Evolutionary conservation across 2,329 filamentous ascomycete genomes (phyloP).

Genomic region (Pseudofabraea citricarpa): DNA sequence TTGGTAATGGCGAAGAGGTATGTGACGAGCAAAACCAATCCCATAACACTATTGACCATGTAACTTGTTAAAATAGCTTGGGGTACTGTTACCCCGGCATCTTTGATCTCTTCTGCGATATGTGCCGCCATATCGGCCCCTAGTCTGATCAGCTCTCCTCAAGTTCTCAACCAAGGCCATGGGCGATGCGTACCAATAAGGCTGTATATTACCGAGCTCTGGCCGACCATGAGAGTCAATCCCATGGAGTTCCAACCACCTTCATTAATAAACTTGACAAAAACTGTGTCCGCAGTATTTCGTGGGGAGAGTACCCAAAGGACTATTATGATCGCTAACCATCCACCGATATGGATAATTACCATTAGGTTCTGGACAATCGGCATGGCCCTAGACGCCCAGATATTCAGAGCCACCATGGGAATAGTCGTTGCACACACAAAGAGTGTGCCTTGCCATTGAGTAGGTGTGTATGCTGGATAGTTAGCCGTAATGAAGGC

Average conservation of each 20-base stretch:
- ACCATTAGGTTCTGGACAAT: slow-evolving; percentile 36
- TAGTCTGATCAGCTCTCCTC: neutral
- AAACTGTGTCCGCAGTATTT: slow-evolving; percentile 11
- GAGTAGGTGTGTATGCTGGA: slow-evolving; percentile 31
- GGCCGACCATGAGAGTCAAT: slow-evolving; percentile 29
- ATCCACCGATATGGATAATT: slow-evolving; percentile 36
- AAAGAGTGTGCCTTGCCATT: slow-evolving; percentile 45
- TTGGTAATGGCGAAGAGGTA: slow-evolving; percentile 27
- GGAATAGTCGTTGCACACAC: slow-evolving; percentile 40
- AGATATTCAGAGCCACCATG: slow-evolving; percentile 44
- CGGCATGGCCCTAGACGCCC: slow-evolving; percentile 30
- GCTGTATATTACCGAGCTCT: slow-evolving; percentile 25
- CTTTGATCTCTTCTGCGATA: slow-evolving; percentile 42
- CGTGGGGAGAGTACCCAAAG: slow-evolving; percentile 24
- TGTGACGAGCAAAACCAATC: slow-evolving; percentile 31
- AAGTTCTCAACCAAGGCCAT: too few species aligned
- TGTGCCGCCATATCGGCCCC: slow-evolving; percentile 19
- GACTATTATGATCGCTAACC: slow-evolving; percentile 33
- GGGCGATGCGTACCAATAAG: slow-evolving; percentile 9
- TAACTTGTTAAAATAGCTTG: slow-evolving; percentile 39
- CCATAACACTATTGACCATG: slow-evolving; percentile 38
- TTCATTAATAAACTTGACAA: slow-evolving; percentile 21
- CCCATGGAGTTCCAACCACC: slow-evolving; percentile 23
- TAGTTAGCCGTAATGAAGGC: slow-evolving; percentile 38
- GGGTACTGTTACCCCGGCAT: slow-evolving; percentile 39